Evolutionary conservation across 306 rosid genomes (phyloP), one percentile per base, ranked within the genome.

Genomic region (Hippophae tibetana): DNA sequence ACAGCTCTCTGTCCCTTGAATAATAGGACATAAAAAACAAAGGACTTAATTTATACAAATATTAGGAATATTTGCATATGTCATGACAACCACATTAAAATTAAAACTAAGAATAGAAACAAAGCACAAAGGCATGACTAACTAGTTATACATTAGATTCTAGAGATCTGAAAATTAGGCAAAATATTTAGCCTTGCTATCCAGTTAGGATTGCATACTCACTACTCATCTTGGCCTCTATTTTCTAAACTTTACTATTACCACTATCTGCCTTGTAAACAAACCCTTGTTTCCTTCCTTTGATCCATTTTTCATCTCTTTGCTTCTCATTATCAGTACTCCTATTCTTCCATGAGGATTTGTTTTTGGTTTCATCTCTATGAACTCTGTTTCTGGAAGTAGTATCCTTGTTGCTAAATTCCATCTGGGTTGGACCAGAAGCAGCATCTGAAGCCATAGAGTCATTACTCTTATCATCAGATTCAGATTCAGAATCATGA

Each of bases 371-470:
- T 18, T 23, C 61, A 25, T 41, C 72, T 68, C 45, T 60, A n/a
- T 27, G 47, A 54, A 51, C 61, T 46, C 0, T 31, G 14, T 58
- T 53, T 65, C 63, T 52, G 27, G 27, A 53, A 27, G 49, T 47
- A 55, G 52, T 72, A 56, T 74, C 82, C 14, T 47, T 57, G 6
- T 73, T 44, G 5, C 69, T 50, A 65, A 71, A 66, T 18, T 74
- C 69, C 42, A 42, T 61, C 55, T 66, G 72, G 61, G 78, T 76
- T 65, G 84, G 90, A 65, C 87, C 87, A 18, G 90, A 83, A 51
- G 95, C 79, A 59, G 95, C 95, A 63, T 86, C 95, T 44, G 95
- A 86, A 58, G 72, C 81, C 95, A 86, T 76, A 6, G 95, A 86
- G 57, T 86, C 90, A 66, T 77, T 82, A 67, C 77, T 77, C 48